phyloP scores from a whole-genome alignment of 2,329 filamentous ascomycete genomes.

The Phyllosticta citribraziliensis region DNA sequence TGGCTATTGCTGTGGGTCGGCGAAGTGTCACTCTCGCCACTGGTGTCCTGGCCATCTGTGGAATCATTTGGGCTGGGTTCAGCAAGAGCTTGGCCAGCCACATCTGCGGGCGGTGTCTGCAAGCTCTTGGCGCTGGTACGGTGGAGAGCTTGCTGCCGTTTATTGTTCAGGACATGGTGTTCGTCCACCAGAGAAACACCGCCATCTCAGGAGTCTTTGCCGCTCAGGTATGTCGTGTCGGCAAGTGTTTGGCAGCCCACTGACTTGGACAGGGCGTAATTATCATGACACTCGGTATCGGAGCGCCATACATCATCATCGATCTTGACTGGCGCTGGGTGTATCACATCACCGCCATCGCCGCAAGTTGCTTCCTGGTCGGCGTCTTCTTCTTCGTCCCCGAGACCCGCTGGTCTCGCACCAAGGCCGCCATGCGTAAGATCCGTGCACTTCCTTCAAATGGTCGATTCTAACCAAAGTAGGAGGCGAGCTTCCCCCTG shows the following conservation, averaged over 20 bases:
- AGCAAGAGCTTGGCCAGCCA: slow-evolving; percentile 18
- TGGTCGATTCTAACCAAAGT: background rate
- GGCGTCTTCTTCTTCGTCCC: slow-evolving; percentile 19
- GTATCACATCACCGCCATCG: slow-evolving; percentile 19
- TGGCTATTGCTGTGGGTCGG: slow-evolving; percentile 20
- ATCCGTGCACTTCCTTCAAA: too few relatives aligned
- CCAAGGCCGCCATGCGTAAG: slow-evolving; percentile 11
- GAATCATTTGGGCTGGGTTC: slow-evolving; percentile 20
- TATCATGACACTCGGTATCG: slow-evolving; percentile 20
- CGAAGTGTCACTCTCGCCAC: slow-evolving; percentile 17
- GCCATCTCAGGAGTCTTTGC: slow-evolving; percentile 21
- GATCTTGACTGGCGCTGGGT: slow-evolving; percentile 20
- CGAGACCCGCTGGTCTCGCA: slow-evolving; percentile 20
- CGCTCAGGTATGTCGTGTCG: slow-evolving; percentile 12
- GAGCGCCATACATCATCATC: slow-evolving; percentile 19
- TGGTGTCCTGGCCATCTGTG: slow-evolving; percentile 18
- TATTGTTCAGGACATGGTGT: slow-evolving; percentile 21
- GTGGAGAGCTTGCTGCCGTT: slow-evolving; percentile 23
- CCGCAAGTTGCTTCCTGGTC: slow-evolving; percentile 17
- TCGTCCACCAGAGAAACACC: slow-evolving; percentile 21
- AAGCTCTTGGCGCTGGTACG: slow-evolving; percentile 21
- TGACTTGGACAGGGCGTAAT: slow-evolving; percentile 13
- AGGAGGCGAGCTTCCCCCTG: slow-evolving; percentile 11
- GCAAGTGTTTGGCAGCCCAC: background rate
- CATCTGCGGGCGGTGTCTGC: slow-evolving; percentile 19